phyloP scores from a whole-genome alignment of 129 eudicot species.

The Helianthus tuberosus region DNA sequence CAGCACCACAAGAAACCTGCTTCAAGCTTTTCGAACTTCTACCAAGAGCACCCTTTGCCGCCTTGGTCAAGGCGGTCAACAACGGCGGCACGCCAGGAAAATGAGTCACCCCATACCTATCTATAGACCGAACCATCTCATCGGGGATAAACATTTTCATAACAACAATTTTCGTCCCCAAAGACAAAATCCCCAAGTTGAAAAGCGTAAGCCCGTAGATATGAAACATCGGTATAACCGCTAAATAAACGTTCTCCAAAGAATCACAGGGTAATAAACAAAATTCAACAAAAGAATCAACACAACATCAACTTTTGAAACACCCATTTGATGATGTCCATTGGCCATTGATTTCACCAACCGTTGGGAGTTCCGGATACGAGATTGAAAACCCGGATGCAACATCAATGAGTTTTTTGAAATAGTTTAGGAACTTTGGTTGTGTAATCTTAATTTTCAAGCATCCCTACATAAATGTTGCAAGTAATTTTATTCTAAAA shows the following conservation, averaged over 20 bases:
- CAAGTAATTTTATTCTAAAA: too few relatives aligned
- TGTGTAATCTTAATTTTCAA: too few relatives aligned
- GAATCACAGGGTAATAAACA: constrained; percentile 56
- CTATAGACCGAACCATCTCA: constrained; percentile 59
- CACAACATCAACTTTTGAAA: constrained; percentile 74
- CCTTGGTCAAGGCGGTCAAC: constrained; percentile 50
- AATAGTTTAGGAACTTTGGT: too few relatives aligned
- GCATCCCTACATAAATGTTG: too few relatives aligned
- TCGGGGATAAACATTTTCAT: constrained; percentile 54
- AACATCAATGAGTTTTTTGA: constrained; percentile 67
- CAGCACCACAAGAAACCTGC: constrained; percentile 93
- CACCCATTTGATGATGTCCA: constrained; percentile 67
- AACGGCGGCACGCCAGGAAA: constrained; percentile 80
- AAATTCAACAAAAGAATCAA: constrained; percentile 70
- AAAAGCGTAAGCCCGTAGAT: constrained; percentile 77
- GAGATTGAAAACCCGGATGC: constrained; percentile 57
- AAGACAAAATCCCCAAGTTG: constrained; percentile 67
- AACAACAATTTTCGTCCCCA: constrained; percentile 69
- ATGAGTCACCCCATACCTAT: constrained; percentile 68
- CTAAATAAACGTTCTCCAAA: constrained; percentile 65
- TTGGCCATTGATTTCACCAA: constrained; percentile 60
- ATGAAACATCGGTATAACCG: constrained; percentile 87
- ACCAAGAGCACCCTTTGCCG: constrained; percentile 32
- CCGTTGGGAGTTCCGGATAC: constrained; percentile 44
- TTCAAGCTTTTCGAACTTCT: constrained; percentile 54